A percentile compares a stretch with the other conserved stretches of the same genome.
phyloP scores from a whole-genome alignment of 2,329 filamentous ascomycete genomes.

The Aspergillus ochraceoroseus region DNA sequence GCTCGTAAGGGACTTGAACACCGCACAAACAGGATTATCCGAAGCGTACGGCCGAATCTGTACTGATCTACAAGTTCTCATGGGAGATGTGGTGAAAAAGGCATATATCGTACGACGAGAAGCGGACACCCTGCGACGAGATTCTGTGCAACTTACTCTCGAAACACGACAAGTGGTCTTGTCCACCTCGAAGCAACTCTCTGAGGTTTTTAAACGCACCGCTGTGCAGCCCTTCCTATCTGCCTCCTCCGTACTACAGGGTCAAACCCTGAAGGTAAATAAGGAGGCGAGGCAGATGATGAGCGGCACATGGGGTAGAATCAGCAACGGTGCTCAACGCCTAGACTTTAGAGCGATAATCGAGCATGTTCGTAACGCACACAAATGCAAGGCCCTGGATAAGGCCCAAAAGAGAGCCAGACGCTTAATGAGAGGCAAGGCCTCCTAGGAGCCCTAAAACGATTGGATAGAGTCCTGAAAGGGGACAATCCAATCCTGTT shows the following conservation, averaged over 20 bases:
- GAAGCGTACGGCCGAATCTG: slow-evolving; percentile 37
- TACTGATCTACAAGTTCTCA: slow-evolving; percentile 37
- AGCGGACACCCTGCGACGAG: slow-evolving; percentile 25
- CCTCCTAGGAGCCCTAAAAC: slow-evolving; percentile 10
- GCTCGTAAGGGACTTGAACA: slow-evolving; percentile 35
- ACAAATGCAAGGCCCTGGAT: slow-evolving; percentile 29
- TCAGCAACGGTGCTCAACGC: slow-evolving; percentile 23
- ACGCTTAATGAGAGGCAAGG: slow-evolving; percentile 26
- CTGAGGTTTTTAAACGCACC: slow-evolving; percentile 30
- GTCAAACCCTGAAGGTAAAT: slow-evolving; percentile 27
- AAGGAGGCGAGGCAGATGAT: slow-evolving; percentile 28
- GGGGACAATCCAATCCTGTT: background rate
- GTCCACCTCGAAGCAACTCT: slow-evolving; percentile 34
- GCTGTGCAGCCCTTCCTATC: slow-evolving; percentile 31
- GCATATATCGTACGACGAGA: slow-evolving; percentile 33
- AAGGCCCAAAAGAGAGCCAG: slow-evolving; percentile 36
- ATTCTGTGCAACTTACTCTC: slow-evolving; percentile 23
- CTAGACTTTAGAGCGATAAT: slow-evolving; percentile 27
- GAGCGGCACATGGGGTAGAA: slow-evolving; percentile 27
- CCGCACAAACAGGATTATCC: slow-evolving; percentile 37
- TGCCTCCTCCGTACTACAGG: slow-evolving; percentile 32
- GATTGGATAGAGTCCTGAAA: slow-evolving; percentile 4
- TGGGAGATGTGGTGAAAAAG: slow-evolving; percentile 37
- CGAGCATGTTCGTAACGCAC: slow-evolving; percentile 27
- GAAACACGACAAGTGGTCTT: slow-evolving; percentile 26